These are phyloP conservation scores for Tranzscheliella williamsii DNA, from an alignment of 1,284 basidiomycete genomes.

Conservation along the genomic window DNA sequence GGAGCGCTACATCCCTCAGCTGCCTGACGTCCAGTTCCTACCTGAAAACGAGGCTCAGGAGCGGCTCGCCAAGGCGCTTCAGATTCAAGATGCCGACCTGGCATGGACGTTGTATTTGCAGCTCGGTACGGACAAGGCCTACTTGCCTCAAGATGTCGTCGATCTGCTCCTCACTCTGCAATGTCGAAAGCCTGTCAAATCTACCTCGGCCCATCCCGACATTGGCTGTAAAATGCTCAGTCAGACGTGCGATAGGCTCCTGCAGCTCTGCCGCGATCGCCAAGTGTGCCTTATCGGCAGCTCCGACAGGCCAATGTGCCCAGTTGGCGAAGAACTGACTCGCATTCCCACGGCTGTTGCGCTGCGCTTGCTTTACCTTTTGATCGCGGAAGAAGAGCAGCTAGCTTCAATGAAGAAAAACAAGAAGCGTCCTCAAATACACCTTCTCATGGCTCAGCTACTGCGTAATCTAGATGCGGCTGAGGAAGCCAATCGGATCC, in stretches of 20 bases:
- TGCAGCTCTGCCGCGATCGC: slow-evolving; percentile 14
- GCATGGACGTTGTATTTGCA: slow-evolving; percentile 21
- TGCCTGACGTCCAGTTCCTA: slow-evolving; percentile 8
- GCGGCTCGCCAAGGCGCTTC: slow-evolving; percentile 7
- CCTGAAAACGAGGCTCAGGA: slow-evolving; percentile 7
- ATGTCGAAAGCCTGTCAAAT: slow-evolving; percentile 18
- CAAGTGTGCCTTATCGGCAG: slow-evolving; percentile 2
- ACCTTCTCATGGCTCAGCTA: too few relatives aligned
- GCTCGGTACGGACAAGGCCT: slow-evolving; percentile 9
- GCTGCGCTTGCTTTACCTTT: slow-evolving; percentile 21
- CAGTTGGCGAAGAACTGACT: not conserved
- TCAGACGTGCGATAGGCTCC: slow-evolving; percentile 20
- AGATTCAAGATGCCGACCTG: slow-evolving; percentile 15
- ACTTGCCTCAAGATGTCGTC: slow-evolving; percentile 5
- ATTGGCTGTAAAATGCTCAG: slow-evolving; percentile 5
- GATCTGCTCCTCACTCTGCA: slow-evolving; percentile 19
- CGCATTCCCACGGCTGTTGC: slow-evolving; percentile 7
- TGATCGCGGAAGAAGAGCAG: slow-evolving; percentile 25
- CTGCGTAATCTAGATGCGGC: too few relatives aligned
- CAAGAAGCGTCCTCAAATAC: too few relatives aligned
- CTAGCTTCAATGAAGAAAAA: too few relatives aligned
- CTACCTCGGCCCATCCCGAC: slow-evolving; percentile 1
- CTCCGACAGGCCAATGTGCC: not conserved
- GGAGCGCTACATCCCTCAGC: slow-evolving; percentile 22
- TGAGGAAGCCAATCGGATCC: not conserved